Conservation (phyloP, 345 rosid genomes). For the Heritiera fomes region DNA sequence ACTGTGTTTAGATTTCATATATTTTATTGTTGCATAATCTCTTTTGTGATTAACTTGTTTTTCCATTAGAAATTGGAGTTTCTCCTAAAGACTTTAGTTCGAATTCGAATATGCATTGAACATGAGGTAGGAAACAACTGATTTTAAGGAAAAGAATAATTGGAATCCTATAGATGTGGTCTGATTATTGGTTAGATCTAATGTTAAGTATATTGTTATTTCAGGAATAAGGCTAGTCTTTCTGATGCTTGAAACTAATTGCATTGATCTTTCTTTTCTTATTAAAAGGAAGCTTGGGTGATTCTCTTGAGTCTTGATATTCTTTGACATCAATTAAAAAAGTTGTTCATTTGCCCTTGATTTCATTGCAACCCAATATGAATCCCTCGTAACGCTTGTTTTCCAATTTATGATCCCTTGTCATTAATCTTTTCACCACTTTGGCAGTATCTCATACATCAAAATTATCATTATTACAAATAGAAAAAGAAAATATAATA, state of each 20-base stretch:
- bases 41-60: no score
- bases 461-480: not conserved
- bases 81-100: not conserved
- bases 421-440: not conserved
- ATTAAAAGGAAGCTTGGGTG: no score
- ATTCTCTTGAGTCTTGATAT: no score
- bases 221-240: no score
- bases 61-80: not conserved
- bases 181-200: not conserved
- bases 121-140: not conserved
- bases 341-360: no score
- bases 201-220: no score
- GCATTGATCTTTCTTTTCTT: no score
- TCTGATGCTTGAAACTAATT: no score
- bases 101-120: not conserved
- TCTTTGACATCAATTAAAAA: no score
- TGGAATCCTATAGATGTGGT: not conserved
- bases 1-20: no score
- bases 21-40: no score
- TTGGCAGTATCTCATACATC: not conserved
- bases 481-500: not conserved
- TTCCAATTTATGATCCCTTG: not conserved
- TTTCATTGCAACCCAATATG: not conserved
- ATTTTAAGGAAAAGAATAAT: not conserved
- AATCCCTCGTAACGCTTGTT: not conserved